Evolutionary conservation across 306 rosid species (phyloP).

Genomic region (Begonia fuchsioides): DNA sequence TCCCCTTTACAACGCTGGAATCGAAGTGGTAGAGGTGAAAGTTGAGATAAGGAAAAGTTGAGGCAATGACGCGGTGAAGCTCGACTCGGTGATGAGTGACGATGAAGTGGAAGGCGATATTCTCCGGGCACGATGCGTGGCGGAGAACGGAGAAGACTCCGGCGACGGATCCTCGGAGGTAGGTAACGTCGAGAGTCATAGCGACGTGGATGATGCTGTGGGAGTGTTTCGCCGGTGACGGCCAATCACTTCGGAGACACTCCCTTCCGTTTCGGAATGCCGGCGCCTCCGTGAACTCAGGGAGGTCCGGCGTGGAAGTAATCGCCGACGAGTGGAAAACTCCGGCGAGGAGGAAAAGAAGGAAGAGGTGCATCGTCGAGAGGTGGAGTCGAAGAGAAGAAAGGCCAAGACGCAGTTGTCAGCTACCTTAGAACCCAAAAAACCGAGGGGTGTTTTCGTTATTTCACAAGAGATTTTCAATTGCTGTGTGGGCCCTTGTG

Average conservation of each 20-base stretch:
- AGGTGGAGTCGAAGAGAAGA: neutral
- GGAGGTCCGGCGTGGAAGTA: constrained; percentile 11
- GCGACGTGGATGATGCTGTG: constrained; percentile 58
- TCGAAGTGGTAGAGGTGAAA: constrained; percentile 71
- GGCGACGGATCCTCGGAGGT: constrained; percentile 86
- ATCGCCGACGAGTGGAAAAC: constrained; percentile 1
- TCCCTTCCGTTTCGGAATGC: constrained; percentile 74
- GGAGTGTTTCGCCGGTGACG: constrained; percentile 11
- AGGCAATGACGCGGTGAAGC: constrained; percentile 45
- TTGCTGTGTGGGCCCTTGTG: too few species aligned
- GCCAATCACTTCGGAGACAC: constrained; percentile 27
- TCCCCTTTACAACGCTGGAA: constrained; percentile 51
- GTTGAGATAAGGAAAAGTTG: constrained; percentile 61
- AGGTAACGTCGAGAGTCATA: constrained; percentile 70
- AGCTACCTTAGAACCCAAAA: neutral
- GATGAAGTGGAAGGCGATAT: constrained; percentile 74
- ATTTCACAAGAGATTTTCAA: neutral
- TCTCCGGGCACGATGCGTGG: constrained; percentile 77
- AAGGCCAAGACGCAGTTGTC: neutral
- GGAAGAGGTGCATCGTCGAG: neutral
- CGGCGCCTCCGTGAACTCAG: constrained; percentile 61
- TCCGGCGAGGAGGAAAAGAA: constrained; percentile 8
- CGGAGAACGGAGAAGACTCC: constrained; percentile 77
- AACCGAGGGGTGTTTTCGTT: neutral
- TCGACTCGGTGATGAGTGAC: constrained; percentile 35